Percentiles rank a stretch among this genome's conserved stretches.
phyloP scores from a whole-genome alignment of 2,329 filamentous ascomycete genomes.

The Colletotrichum magnum region DNA sequence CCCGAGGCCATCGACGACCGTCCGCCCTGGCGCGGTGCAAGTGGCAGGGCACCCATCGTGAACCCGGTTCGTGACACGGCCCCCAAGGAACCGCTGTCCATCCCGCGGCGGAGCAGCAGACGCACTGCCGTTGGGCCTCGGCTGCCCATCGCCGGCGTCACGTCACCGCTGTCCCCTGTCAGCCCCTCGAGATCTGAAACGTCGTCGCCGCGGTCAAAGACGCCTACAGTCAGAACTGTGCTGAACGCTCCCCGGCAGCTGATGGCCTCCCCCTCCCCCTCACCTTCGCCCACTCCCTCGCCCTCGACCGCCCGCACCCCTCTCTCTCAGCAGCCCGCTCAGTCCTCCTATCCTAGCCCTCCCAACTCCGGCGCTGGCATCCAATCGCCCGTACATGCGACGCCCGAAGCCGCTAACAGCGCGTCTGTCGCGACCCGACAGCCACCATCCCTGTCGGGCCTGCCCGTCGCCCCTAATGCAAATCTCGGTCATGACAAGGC shows the following conservation, averaged over 20 bases:
- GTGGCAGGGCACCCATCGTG: conserved; percentile 76
- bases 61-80: conserved; percentile 74
- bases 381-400: conserved; percentile 41
- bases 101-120: conserved; percentile 67
- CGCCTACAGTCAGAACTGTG: conserved; percentile 52
- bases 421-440: conserved; percentile 27
- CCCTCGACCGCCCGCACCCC: conserved; percentile 33
- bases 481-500: conserved; percentile 48
- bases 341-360: conserved; percentile 50
- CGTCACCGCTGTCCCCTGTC: conserved; percentile 48
- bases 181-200: conserved; percentile 53
- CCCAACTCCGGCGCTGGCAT: conserved; percentile 46
- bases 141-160: conserved; percentile 42
- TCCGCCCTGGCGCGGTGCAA: conserved; percentile 80
- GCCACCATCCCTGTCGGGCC: conserved; percentile 29
- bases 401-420: conserved; percentile 29
- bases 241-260: conserved; percentile 36
- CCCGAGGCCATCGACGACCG: conserved; percentile 54
- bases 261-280: conserved; percentile 50
- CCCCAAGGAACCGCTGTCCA: conserved; percentile 68
- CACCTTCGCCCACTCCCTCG: conserved; percentile 40
- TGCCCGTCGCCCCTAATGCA: conserved; percentile 37
- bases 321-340: conserved; percentile 36
- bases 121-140: conserved; percentile 48
- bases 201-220: conserved; percentile 44